Base-by-base conservation (phyloP, 2,329 filamentous ascomycete species). In the Colletotrichum coccodes region DNA sequence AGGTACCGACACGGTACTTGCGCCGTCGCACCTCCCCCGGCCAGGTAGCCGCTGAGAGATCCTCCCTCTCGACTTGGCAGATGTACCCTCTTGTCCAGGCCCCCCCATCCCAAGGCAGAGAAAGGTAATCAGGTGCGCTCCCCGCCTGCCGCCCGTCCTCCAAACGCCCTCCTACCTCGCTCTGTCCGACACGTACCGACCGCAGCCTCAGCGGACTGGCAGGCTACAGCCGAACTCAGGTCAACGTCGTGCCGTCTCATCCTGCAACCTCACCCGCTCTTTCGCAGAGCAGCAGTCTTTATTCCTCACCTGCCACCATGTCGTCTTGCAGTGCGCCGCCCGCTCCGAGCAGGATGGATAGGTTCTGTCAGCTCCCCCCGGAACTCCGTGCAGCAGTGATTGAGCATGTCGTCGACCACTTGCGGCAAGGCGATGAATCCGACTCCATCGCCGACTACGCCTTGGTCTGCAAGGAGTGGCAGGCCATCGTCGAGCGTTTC, bases 401-500 rank as follows among this genome's bases (percentile, higher is more conserved):
- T 50, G 50, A 60, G 38, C 28, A 69, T 68, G 64, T 68, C n/a
- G 57, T 74, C 64, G 60, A 70, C 61, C 32, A 47, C 34, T 74
- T 72, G 72, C 36, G 50, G 11, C 47, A 68, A 8, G 60, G 70
- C 18, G 71, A 73, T 18, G 69, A 72, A 9, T 38, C 58, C 50
- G 64, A 58, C 7, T 67, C 63, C 44, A 57, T 70, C 44, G 64
- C 74, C 11, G 64, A 64, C 32, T 75, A 75, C 46, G 75, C 75
- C 28, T 69, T 72, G 16, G 75, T 77, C 54, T 75, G 73, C 64
- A 58, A 59, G 52, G 72, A 75, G 23, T 77, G 75, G 75, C 73
- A 75, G 14, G 71, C 67, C 14, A 64, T 71, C 42, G 60, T 76
- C 34, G 75, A 77, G 60, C 68, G 70, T 42, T 62, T 67, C 62